Base-by-base conservation (phyloP, 2,329 filamentous ascomycete genomes). In the Fusarium pseudocircinatum region DNA sequence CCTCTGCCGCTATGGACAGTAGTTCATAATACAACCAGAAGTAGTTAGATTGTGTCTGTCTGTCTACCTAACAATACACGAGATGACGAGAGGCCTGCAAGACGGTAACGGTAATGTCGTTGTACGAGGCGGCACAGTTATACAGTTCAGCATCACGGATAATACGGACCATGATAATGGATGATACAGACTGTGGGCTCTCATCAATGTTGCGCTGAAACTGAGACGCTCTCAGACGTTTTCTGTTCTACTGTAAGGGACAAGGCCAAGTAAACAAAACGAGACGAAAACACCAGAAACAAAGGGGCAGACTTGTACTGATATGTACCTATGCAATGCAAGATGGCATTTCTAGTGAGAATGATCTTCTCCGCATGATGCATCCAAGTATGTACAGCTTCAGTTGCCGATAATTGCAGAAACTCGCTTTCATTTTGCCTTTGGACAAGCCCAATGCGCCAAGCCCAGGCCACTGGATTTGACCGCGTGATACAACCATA, bases 221-320 rank as follows among this genome's bases (percentile, higher is more conserved):
- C 69, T 46, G 53, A 71, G 67, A 68, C 69, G 39, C 52, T 52
- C 63, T 59, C 67, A 63, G 62, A 71, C 61, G 47, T 34, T 70
- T 65, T 22, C 47, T 52, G 26, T 54, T 28, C 50, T 36, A 39
- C 34, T 43, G 22, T 22, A 42, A 65, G 60, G 54, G 60, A 37
- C 32, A 30, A 24, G 24, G 34, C 37, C 34, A 39, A n/a, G 53
- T n/a, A 71, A 67, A 54, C 63, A 68, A 72, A 63, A 70, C 47
- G 60, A 67, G 30, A 69, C 39, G 20, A 22, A 58, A 39, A 50
- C 50, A 24, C 40, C 40, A 56, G 34, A 40, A 59, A 28, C 34
- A 42, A 32, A 53, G 60, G 56, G 67, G 57, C 39, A 11, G 22
- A 22, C 16, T 30, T 39, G 26, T 36, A 34, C 14, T 14, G 13